Conservation (phyloP, 75 land plant genomes). For the Pseudotsuga menziesii region DNA sequence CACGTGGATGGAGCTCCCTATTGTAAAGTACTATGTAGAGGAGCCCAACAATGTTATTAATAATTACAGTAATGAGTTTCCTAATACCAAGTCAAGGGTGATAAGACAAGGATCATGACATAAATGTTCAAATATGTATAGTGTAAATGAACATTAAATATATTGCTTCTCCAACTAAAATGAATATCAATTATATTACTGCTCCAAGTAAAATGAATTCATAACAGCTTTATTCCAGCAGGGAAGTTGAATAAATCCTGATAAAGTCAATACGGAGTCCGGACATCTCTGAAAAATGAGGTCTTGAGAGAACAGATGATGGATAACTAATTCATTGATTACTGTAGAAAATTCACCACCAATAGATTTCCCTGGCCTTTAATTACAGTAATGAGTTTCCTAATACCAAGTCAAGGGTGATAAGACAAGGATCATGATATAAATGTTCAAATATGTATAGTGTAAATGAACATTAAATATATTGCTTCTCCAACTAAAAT, state of each 20-base stretch:
- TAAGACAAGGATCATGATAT: background rate
- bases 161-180: background rate
- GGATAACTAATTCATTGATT: background rate
- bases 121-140: background rate
- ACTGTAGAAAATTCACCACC: background rate
- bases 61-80: background rate
- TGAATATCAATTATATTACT: background rate
- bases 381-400: background rate
- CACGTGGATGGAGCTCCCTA: no score
- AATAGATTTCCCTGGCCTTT: background rate
- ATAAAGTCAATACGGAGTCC: background rate
- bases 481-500: background rate
- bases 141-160: background rate
- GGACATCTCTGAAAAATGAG: background rate
- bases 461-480: background rate
- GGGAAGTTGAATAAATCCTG: background rate
- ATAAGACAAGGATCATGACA: background rate
- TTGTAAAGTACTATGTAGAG: no score
- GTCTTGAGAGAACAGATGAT: background rate
- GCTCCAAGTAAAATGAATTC: background rate
- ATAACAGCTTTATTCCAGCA: background rate
- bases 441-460: background rate
- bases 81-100: background rate
- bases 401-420: background rate
- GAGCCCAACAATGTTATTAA: background rate